These are phyloP conservation scores for Odonthalia washingtoniensis DNA, from an alignment of 31 red algal species.

Conservation along the genomic window DNA sequence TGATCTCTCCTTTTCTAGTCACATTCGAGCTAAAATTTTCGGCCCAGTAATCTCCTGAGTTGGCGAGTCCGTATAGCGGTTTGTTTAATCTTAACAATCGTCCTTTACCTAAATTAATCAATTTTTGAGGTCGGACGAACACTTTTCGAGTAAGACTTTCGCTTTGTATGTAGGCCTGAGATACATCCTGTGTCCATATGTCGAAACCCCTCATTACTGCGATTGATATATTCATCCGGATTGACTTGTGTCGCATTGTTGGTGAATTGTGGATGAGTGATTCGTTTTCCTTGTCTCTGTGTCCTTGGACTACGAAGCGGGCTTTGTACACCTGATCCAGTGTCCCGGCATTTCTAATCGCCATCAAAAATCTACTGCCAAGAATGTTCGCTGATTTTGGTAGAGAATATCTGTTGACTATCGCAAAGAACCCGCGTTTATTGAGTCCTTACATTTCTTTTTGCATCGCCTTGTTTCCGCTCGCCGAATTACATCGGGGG, in stretches of 20 bases:
- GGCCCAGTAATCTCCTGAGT: neutral
- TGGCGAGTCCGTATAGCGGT: neutral
- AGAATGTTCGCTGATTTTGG: conserved; percentile 32
- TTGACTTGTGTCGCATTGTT: conserved; percentile 6
- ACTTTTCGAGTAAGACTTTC: conserved; percentile 16
- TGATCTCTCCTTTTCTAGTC: neutral
- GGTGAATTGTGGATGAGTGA: conserved; percentile 20
- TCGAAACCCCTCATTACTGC: conserved; percentile 31
- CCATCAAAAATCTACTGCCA: conserved; percentile 10
- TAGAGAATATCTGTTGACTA: too few species aligned
- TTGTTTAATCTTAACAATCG: neutral
- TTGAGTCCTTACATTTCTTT: neutral
- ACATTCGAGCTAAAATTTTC: neutral
- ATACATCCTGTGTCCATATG: conserved; percentile 27
- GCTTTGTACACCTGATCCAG: conserved; percentile 37
- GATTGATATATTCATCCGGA: conserved; percentile 1
- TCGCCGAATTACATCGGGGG: neutral
- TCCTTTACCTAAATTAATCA: neutral
- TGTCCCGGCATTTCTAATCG: conserved; percentile 33
- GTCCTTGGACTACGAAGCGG: conserved; percentile 37
- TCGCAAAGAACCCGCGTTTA: neutral
- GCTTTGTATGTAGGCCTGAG: conserved; percentile 43
- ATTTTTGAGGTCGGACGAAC: neutral
- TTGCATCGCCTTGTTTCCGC: neutral
- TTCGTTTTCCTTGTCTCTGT: conserved; percentile 6